Conservation (phyloP, 306 rosid species). For the Senna siamea region DNA sequence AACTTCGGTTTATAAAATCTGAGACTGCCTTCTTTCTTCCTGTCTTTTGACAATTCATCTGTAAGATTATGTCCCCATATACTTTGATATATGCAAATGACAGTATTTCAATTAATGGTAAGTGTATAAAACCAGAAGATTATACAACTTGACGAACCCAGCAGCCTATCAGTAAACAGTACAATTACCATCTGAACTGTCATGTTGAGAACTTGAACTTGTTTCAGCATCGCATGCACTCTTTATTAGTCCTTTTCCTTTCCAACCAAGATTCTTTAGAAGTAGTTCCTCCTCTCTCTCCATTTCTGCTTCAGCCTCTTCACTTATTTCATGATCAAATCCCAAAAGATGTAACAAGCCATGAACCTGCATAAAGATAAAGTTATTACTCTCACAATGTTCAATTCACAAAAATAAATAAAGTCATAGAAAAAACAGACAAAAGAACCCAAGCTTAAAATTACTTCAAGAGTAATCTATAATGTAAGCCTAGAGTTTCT, state of each 20-base stretch:
- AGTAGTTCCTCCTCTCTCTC: conserved; percentile 85
- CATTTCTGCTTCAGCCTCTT: conserved; percentile 89
- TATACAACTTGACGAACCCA: conserved; percentile 4
- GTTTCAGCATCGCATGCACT: conserved; percentile 64
- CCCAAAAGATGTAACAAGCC: conserved; percentile 94
- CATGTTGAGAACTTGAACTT: conserved; percentile 44
- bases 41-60: conserved; percentile 78
- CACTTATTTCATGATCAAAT: conserved; percentile 88
- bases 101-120: neutral
- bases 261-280: conserved; percentile 80
- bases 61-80: conserved; percentile 57
- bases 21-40: conserved; percentile 86
- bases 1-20: conserved; percentile 85
- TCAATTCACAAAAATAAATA: conserved; percentile 26
- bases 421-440: neutral
- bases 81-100: conserved; percentile 6
- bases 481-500: neutral
- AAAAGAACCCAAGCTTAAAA: neutral
- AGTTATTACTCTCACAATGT: conserved; percentile 33
- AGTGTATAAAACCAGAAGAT: neutral
- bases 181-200: conserved; percentile 55
- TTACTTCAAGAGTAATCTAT: neutral
- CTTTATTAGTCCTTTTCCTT: conserved; percentile 85
- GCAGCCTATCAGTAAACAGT: conserved; percentile 2
- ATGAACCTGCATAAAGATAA: conserved; percentile 63